phyloP scores from a whole-genome alignment of 495 filamentous ascomycete species.

The Aspergillus leporis region DNA sequence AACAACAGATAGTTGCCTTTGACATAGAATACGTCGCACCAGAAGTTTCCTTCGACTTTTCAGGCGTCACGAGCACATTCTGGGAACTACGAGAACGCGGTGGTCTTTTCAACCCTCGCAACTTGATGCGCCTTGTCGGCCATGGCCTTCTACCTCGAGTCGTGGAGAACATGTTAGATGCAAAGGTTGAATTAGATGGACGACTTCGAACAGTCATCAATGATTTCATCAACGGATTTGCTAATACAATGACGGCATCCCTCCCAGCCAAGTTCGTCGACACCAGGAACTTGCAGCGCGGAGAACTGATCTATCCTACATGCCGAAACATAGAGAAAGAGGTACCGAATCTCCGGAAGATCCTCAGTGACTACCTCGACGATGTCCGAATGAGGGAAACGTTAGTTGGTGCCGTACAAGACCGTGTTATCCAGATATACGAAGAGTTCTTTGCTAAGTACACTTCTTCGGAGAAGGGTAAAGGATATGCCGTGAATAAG shows the following conservation, averaged over 20 bases:
- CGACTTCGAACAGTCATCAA: slow-evolving; percentile 75
- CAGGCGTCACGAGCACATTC: slow-evolving; percentile 75
- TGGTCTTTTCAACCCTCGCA: slow-evolving; percentile 67
- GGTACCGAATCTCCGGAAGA: slow-evolving; percentile 50
- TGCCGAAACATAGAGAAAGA: slow-evolving; percentile 54
- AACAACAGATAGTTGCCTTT: slow-evolving; percentile 87
- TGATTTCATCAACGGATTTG: slow-evolving; percentile 68
- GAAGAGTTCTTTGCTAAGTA: slow-evolving; percentile 60
- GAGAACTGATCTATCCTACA: slow-evolving; percentile 40
- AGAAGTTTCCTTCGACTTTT: slow-evolving; percentile 73
- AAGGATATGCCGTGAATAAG: slow-evolving; percentile 46
- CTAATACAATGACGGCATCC: slow-evolving; percentile 54
- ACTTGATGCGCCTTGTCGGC: slow-evolving; percentile 59
- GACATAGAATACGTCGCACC: slow-evolving; percentile 87
- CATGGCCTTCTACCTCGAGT: slow-evolving; percentile 60
- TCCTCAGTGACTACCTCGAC: slow-evolving; percentile 58
- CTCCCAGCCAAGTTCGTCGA: slow-evolving; percentile 47
- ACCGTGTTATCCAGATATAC: slow-evolving; percentile 59
- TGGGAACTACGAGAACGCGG: slow-evolving; percentile 70
- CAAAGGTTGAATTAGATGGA: slow-evolving; percentile 79
- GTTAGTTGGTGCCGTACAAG: slow-evolving; percentile 60
- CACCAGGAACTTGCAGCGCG: slow-evolving; percentile 36
- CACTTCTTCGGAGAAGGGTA: slow-evolving; percentile 42
- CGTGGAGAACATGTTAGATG: slow-evolving; percentile 71
- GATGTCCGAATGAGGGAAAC: slow-evolving; percentile 63